Evolutionary conservation across 805 yeast species (phyloP).

Genomic region (Torulaspora microellipsoides): DNA sequence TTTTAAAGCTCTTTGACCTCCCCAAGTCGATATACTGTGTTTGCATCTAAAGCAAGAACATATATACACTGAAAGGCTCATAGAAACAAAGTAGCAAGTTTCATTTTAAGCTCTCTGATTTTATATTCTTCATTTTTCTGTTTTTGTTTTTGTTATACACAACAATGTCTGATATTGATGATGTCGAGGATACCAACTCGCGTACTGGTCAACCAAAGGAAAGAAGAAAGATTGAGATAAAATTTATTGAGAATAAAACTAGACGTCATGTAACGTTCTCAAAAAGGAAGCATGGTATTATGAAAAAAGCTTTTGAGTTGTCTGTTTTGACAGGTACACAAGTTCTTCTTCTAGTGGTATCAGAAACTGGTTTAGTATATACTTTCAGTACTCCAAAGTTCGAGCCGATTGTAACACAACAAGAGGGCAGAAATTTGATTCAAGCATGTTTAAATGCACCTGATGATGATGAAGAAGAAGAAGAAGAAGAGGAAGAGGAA

Average conservation of each 20-base stretch:
- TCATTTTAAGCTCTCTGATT: too few species aligned
- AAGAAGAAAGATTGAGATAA: slow-evolving; percentile 90
- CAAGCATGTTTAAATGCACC: slow-evolving; percentile 97
- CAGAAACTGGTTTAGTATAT: slow-evolving; percentile 97
- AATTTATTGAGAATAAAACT: slow-evolving; percentile 95
- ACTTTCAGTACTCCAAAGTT: slow-evolving; percentile 98
- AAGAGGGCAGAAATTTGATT: slow-evolving; percentile 94
- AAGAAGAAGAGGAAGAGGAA: slow-evolving; percentile 50
- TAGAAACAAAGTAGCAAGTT: too few species aligned
- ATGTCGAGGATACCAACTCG: slow-evolving; percentile 14
- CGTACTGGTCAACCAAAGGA: slow-evolving; percentile 40
- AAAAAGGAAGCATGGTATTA: slow-evolving; percentile 96
- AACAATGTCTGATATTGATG: slow-evolving; percentile 16
- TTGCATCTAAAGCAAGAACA: neutral
- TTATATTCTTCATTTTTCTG: too few species aligned
- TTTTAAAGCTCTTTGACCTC: too few species aligned
- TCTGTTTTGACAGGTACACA: slow-evolving; percentile 97
- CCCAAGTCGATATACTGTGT: too few species aligned
- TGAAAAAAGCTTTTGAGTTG: slow-evolving; percentile 99
- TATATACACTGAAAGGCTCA: too few species aligned
- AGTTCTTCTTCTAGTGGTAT: slow-evolving; percentile 87
- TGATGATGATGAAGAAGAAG: slow-evolving; percentile 71
- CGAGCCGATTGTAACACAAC: slow-evolving; percentile 95
- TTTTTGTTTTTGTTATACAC: too few species aligned
- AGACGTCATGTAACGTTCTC: slow-evolving; percentile 97